A percentile compares a stretch with the other conserved stretches of the same genome.
Evolutionary conservation across 305 asterid species (phyloP).

Genomic region (Fraxinus floribunda): DNA sequence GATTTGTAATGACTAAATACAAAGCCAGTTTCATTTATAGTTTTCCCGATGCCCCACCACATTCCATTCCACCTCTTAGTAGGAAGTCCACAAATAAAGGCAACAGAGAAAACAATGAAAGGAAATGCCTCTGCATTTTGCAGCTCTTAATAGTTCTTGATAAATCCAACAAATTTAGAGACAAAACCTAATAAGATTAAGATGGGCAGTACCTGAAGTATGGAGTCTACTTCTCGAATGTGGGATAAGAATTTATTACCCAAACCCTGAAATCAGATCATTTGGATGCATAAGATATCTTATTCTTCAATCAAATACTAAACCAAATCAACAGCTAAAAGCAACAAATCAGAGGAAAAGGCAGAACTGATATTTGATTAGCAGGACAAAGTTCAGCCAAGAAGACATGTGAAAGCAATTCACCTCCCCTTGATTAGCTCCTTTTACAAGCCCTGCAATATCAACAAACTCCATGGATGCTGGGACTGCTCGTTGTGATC

Average conservation of each 20-base stretch:
- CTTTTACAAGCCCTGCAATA: conserved; percentile 97
- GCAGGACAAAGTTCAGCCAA: conserved; percentile 12
- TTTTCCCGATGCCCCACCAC: not conserved
- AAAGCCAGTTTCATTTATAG: not conserved
- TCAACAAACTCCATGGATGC: conserved; percentile 98
- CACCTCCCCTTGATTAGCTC: conserved; percentile 99
- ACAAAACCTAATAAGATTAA: not conserved
- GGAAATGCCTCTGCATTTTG: not conserved
- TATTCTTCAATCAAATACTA: not conserved
- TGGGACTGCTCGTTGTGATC: conserved; percentile 77
- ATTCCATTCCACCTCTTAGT: not conserved
- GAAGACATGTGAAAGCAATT: conserved; percentile 22
- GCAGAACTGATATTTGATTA: conserved; percentile 3
- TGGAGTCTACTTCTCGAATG: conserved; percentile 94
- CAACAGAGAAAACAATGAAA: not conserved
- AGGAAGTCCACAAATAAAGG: not conserved
- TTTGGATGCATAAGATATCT: conserved; percentile 14
- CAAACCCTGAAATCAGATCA: conserved; percentile 66
- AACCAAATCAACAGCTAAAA: conserved; percentile 19
- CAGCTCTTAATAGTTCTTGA: conserved; percentile 8
- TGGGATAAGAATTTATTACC: conserved; percentile 94
- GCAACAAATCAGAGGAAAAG: conserved; percentile 7
- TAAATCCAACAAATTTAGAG: conserved; percentile 3
- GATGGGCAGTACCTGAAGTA: conserved; percentile 66
- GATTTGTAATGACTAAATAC: not conserved